Evolutionary conservation across 768 basidiomycete species (phyloP).

Genomic region (Asterophora lycoperdoides): DNA sequence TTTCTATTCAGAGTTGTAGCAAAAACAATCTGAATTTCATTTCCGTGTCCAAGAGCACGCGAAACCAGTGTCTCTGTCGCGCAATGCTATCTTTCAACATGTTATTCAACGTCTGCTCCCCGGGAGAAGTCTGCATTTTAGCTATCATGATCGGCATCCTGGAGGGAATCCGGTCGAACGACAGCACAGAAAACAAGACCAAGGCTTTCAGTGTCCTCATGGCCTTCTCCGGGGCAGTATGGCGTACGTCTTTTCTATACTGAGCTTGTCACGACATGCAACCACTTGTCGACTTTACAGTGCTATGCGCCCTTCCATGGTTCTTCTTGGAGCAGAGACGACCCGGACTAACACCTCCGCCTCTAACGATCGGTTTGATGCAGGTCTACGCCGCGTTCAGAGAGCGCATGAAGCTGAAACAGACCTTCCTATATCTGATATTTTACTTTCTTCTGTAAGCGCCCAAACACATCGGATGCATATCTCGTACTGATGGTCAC

Average conservation of each 20-base stretch:
- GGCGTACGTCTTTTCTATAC: conserved; percentile 45
- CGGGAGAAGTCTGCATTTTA: conserved; percentile 67
- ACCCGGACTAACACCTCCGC: conserved; percentile 58
- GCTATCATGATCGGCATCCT: conserved; percentile 74
- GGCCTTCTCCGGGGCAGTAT: conserved; percentile 74
- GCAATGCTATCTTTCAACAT: conserved; percentile 75
- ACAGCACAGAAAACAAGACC: conserved; percentile 68
- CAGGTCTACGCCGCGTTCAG: conserved; percentile 59
- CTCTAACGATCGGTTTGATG: conserved; percentile 61
- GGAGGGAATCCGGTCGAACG: conserved; percentile 55
- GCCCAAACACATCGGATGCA: neutral
- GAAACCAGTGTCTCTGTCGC: conserved; percentile 54
- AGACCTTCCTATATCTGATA: conserved; percentile 69
- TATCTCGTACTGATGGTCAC: neutral
- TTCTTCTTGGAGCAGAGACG: conserved; percentile 65
- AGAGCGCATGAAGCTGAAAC: conserved; percentile 65
- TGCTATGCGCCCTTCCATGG: conserved; percentile 69
- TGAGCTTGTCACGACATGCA: neutral
- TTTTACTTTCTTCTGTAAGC: conserved; percentile 75
- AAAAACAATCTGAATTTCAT: neutral
- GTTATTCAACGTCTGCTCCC: conserved; percentile 65
- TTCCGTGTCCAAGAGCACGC: conserved; percentile 48
- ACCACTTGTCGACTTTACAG: conserved; percentile 27
- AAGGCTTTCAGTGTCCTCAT: conserved; percentile 73
- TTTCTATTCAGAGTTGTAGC: neutral